Base-by-base conservation (phyloP, 768 basidiomycete genomes). In the Sutorius australiensis region DNA sequence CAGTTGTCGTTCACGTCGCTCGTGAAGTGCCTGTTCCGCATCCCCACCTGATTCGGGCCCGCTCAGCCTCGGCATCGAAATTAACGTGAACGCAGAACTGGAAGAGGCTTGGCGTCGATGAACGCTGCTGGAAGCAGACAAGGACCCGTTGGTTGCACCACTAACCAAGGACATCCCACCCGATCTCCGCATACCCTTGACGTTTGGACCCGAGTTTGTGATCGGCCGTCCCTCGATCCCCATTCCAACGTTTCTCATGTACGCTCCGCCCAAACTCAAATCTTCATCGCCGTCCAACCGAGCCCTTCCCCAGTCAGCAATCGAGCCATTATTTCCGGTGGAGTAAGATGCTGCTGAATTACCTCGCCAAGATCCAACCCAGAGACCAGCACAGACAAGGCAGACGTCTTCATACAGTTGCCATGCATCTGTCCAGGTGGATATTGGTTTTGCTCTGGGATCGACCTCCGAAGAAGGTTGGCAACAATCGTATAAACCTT, bases 361-460 rank as follows among this genome's bases (percentile, higher is more conserved):
- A 32, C 73, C 72, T 28, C 84, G 75, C 71, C 78, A 87, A 3
- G 78, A 75, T 13, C 88, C 86, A 61, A 85, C 79, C 89, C 88
- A 92, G n/a, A 90, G 75, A 3, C 87, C 82, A 0, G 89, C 90
- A 61, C 90, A 92, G 41, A 90, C 75, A 37, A 91, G 73, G 56
- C 91, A 92, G 19, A 87, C 85, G 54, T 92, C 91, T 69, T 93
- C 90, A 60, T 92, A 93, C 12, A 92, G 74, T 24, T 81, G 80
- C 88, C 89, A 91, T 8, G 80, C 79, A 56, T 91, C 90, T 13
- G 82, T 77, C 86, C 87, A 89, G 3, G 75, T 59, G 4, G 80
- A 74, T 17, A 78, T 63, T 9, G 73, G 54, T 50, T 74, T 78
- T 11, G 70, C 66, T 61, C 73, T 77, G 5, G 61, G 43, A 27